Conservation (phyloP, 306 rosid genomes). For the Fragaria nilgerrensis region DNA sequence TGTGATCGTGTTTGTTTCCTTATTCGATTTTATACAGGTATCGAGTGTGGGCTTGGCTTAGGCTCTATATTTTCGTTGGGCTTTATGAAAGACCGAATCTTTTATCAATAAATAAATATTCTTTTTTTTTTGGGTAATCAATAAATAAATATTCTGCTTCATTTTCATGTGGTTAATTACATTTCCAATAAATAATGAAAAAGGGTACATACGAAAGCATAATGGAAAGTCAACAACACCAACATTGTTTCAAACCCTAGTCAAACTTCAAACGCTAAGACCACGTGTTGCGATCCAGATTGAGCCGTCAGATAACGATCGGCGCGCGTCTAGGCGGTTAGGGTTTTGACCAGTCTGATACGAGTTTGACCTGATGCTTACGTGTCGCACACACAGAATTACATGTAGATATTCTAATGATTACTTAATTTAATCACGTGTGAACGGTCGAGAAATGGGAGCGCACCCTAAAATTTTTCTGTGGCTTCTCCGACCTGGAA, state of each 20-base stretch:
- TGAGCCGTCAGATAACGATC: neutral
- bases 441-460: conserved; percentile 16
- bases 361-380: neutral
- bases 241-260: neutral
- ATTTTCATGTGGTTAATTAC: too few relatives aligned
- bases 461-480: neutral
- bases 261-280: neutral
- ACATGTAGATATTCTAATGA: neutral
- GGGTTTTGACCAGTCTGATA: neutral
- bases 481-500: neutral
- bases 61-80: too few relatives aligned
- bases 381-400: neutral
- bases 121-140: too few relatives aligned
- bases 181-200: too few relatives aligned
- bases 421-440: neutral
- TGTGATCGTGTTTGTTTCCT: too few relatives aligned
- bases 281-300: neutral
- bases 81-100: too few relatives aligned
- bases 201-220: too few relatives aligned
- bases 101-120: too few relatives aligned
- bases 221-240: neutral
- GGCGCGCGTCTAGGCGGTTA: neutral
- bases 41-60: too few relatives aligned
- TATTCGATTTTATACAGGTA: too few relatives aligned
- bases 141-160: too few relatives aligned